phyloP scores from a whole-genome alignment of 1,284 basidiomycete species.

The Ustilago loliicola region DNA sequence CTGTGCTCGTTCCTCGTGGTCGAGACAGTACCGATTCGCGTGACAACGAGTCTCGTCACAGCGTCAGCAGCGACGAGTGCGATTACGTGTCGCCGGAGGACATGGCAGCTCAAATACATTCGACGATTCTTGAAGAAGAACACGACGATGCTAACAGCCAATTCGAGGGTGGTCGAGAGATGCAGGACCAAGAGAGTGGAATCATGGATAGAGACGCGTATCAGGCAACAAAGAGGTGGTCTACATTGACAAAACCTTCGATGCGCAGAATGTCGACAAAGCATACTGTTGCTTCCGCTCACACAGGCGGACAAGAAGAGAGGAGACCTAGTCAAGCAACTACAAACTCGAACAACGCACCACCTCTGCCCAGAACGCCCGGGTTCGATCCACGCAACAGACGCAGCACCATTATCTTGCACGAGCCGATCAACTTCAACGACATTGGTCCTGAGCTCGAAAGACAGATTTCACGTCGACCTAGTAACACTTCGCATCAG shows the following conservation, averaged over 20 bases:
- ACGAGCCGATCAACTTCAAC: slow-evolving; percentile 25
- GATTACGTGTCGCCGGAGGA: slow-evolving; percentile 1
- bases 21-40: slow-evolving; percentile 16
- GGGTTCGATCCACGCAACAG: slow-evolving; percentile 33
- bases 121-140: slow-evolving; percentile 39
- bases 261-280: slow-evolving; percentile 19
- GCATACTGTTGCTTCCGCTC: neutral
- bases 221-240: neutral
- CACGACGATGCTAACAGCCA: slow-evolving; percentile 3
- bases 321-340: slow-evolving; percentile 24
- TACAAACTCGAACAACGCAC: slow-evolving; percentile 1
- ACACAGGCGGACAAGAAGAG: neutral
- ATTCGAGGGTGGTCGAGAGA: neutral
- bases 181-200: slow-evolving; percentile 14
- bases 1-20: slow-evolving; percentile 32
- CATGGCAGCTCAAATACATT: slow-evolving; percentile 16
- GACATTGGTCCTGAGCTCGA: slow-evolving; percentile 8
- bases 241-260: neutral
- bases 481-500: slow-evolving; percentile 27
- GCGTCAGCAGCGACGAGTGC: slow-evolving; percentile 18
- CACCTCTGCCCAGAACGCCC: slow-evolving; percentile 16
- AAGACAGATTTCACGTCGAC: slow-evolving; percentile 11
- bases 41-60: slow-evolving; percentile 3
- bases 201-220: slow-evolving; percentile 5
- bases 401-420: slow-evolving; percentile 41